phyloP scores from a whole-genome alignment of 345 rosid genomes.

The Eucalyptus tenuipes region DNA sequence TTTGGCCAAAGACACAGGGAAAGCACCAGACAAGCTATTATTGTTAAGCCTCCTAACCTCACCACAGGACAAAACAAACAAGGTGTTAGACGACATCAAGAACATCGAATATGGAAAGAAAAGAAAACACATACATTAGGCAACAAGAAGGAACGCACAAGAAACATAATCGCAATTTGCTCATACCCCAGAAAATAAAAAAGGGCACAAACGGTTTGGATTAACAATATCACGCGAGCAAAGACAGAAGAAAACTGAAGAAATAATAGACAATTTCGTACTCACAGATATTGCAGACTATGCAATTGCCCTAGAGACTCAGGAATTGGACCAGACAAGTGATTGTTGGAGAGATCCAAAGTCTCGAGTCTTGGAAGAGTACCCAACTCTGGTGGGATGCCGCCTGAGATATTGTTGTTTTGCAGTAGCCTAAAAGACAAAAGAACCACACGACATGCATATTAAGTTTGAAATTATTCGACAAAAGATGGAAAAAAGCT shows the following conservation, averaged over 20 bases:
- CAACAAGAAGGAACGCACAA: not conserved
- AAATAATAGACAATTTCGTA: not conserved
- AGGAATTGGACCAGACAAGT: constrained; percentile 55
- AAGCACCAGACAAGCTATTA: constrained; percentile 76
- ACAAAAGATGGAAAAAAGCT: not conserved
- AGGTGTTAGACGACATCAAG: not conserved
- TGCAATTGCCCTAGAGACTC: constrained; percentile 36
- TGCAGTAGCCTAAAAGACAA: constrained; percentile 56
- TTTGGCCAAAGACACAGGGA: constrained; percentile 66
- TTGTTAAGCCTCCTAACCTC: constrained; percentile 77
- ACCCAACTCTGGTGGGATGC: constrained; percentile 62
- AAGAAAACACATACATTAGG: not conserved
- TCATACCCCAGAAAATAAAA: not conserved
- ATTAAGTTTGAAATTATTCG: not conserved
- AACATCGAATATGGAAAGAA: not conserved
- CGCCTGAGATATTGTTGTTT: constrained; percentile 85
- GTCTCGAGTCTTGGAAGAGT: constrained; percentile 59
- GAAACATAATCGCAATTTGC: not conserved
- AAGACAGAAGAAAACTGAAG: not conserved
- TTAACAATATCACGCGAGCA: not conserved
- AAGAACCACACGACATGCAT: not conserved
- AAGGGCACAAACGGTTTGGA: not conserved
- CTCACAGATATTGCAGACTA: constrained; percentile 72
- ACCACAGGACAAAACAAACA: constrained; percentile 11
- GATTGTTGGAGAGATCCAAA: constrained; percentile 79